Conservation (phyloP, 495 filamentous ascomycete genomes). For the Aspergillus affinis region DNA sequence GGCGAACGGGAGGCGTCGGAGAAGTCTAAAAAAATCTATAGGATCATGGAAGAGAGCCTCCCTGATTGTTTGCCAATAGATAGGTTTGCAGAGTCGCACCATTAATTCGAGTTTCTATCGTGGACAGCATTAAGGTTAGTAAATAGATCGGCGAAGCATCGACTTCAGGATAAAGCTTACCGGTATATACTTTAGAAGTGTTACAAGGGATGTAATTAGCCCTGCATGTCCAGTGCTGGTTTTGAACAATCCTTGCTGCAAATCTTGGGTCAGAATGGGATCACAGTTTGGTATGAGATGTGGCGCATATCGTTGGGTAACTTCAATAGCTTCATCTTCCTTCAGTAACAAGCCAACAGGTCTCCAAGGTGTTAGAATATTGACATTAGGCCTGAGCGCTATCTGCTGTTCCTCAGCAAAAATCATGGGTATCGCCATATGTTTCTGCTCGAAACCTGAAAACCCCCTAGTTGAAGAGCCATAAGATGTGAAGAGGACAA, state of each 20-base stretch:
- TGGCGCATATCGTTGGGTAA: slow-evolving; percentile 14
- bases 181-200: slow-evolving; percentile 12
- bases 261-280: slow-evolving; percentile 10
- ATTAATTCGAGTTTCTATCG: slow-evolving; percentile 8
- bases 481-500: too few relatives aligned
- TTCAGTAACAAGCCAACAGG: slow-evolving; percentile 19
- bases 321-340: slow-evolving; percentile 16
- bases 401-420: slow-evolving; percentile 13
- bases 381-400: slow-evolving; percentile 14
- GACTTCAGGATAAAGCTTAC: slow-evolving; percentile 17
- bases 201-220: slow-evolving; percentile 15
- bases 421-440: slow-evolving; percentile 11
- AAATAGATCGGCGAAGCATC: slow-evolving; percentile 11
- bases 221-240: slow-evolving; percentile 20
- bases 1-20: slow-evolving; percentile 11
- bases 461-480: slow-evolving; percentile 6
- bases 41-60: slow-evolving; percentile 14
- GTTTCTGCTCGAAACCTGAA: slow-evolving; percentile 5
- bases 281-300: slow-evolving; percentile 15
- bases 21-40: slow-evolving; percentile 10
- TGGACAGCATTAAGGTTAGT: slow-evolving; percentile 16
- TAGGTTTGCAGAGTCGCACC: slow-evolving; percentile 13
- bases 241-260: slow-evolving; percentile 18
- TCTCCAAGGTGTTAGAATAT: slow-evolving; percentile 3
- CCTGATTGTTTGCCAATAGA: slow-evolving; percentile 15